Base-by-base conservation (phyloP, 371 early-diverging fungal genomes). In the Neoconidiobolus thromboides region DNA sequence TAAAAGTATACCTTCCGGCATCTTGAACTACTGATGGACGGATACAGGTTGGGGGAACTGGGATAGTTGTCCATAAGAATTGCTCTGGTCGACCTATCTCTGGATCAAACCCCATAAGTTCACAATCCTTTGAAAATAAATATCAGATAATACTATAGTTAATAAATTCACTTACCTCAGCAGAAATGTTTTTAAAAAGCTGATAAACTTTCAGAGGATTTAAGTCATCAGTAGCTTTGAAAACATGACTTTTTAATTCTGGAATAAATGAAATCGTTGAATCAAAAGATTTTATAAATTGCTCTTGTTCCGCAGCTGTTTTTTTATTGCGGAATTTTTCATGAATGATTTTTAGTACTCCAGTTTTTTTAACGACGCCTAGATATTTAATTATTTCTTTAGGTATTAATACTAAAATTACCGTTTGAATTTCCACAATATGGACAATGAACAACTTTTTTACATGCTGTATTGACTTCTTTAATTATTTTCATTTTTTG, bases 11-110 rank as follows among this genome's bases (percentile, higher is more conserved):
- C 74, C 71, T 83, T 52, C 79, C 85, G 55, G 83, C 89, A 62
- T 97, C 93, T 71, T 90, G 89, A 7, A 88, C 84, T 12, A 99
- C 93, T 1, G 96, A 93, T 0, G 99, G 99, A 44, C 99, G 87
- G 64, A 98, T 92, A 71, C 93, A 92, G 2, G 86, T 85, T 5
- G 99, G 99, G 0, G 99, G 99, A 0, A 99, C 96, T 2, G 97
- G 91, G 38, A 98, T 68, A 48, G 85, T 82, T 37, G 84, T 88
- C 94, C 95, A 95, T 36, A 98, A 68, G 60, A 90, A 91, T 70
- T 80, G 74, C 67, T 96, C 95, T 2, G 98, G 98, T 51, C 95
- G 75, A 41, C 91, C 91, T 44, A 76, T 68, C 40, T 76, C 75
- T 15, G 92, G 85, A 64, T 92, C 84, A 60, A 98, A 72, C 7